These are phyloP conservation scores for Cyclaneusma minus DNA, from an alignment of 2,329 filamentous ascomycete species.

Conservation along the genomic window DNA sequence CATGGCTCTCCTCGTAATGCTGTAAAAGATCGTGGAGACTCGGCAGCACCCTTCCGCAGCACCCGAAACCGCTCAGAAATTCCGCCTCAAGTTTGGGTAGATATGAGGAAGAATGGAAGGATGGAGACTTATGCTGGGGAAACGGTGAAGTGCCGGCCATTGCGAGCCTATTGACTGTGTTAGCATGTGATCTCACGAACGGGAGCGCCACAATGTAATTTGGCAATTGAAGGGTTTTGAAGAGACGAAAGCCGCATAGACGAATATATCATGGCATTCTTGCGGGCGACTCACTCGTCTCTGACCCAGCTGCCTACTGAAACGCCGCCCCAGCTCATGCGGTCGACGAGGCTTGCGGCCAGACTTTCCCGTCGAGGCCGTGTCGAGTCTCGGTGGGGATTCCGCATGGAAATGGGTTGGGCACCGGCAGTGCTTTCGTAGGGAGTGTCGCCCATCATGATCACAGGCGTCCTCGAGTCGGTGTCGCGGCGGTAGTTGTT, in stretches of 20 bases:
- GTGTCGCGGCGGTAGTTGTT: constrained; percentile 14
- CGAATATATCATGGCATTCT: no score
- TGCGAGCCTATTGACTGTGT: constrained; percentile 52
- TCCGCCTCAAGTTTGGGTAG: constrained; percentile 91
- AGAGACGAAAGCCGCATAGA: background rate
- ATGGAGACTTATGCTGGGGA: constrained; percentile 71
- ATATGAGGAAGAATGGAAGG: constrained; percentile 92
- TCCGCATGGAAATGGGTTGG: constrained; percentile 51
- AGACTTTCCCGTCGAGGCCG: constrained; percentile 45
- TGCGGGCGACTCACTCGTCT: constrained; percentile 67
- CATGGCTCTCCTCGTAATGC: constrained; percentile 93
- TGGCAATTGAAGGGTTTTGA: background rate
- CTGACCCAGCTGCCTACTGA: constrained; percentile 94
- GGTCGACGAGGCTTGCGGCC: constrained; percentile 53
- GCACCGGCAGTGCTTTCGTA: constrained; percentile 43
- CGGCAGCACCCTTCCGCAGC: constrained; percentile 77
- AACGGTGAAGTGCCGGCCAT: constrained; percentile 97
- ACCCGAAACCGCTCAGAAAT: constrained; percentile 95
- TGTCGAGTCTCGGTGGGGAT: constrained; percentile 43
- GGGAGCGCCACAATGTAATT: no score
- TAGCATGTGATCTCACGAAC: constrained; percentile 5
- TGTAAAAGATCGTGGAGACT: constrained; percentile 90
- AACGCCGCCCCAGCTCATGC: constrained; percentile 94
- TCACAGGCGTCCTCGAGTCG: constrained; percentile 25
- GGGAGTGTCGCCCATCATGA: constrained; percentile 38